Percentiles rank a stretch among this genome's conserved stretches.
Evolutionary conservation across 1,284 basidiomycete species (phyloP).

Genomic region (Apiotrichum porosum): DNA sequence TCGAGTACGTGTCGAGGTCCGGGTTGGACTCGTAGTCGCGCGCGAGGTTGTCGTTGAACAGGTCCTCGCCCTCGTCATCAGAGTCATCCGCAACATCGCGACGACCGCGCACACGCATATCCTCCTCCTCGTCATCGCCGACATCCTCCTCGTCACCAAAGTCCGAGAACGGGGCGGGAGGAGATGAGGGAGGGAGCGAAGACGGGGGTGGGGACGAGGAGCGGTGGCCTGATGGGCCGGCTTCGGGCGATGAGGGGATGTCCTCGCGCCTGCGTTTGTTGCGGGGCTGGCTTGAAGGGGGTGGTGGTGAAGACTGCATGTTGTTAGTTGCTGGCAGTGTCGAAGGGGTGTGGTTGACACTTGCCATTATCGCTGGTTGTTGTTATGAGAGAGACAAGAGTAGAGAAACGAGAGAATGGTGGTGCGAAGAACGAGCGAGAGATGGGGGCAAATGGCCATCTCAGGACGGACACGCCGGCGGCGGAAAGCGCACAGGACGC

Average conservation of each 20-base stretch:
- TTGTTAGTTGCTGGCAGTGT: not conserved
- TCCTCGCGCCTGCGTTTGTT: slow-evolving; percentile 11
- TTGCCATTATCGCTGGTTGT: not conserved
- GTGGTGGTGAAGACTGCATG: slow-evolving; percentile 10
- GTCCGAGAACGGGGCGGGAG: slow-evolving; percentile 76
- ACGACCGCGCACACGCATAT: slow-evolving; percentile 49
- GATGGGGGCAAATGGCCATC: not conserved
- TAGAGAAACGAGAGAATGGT: not conserved
- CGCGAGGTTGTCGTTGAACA: slow-evolving; percentile 71
- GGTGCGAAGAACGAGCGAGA: not conserved
- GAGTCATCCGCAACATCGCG: slow-evolving; percentile 57
- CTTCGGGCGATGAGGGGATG: slow-evolving; percentile 2
- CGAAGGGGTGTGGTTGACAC: not conserved
- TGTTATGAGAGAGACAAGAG: not conserved
- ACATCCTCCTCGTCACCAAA: slow-evolving; percentile 80
- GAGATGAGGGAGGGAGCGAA: slow-evolving; percentile 57
- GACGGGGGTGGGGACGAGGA: slow-evolving; percentile 42
- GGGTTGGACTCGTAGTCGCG: slow-evolving; percentile 86
- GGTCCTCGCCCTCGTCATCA: slow-evolving; percentile 75
- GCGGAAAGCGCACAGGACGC: too few relatives aligned
- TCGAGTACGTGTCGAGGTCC: slow-evolving; percentile 80
- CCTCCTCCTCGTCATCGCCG: slow-evolving; percentile 64
- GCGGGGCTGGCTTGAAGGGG: slow-evolving; percentile 2
- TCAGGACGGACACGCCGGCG: too few relatives aligned
- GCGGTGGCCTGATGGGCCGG: slow-evolving; percentile 32